A percentile compares a stretch with the other conserved stretches of the same genome.
Evolutionary conservation across 1,284 basidiomycete genomes (phyloP).

Genomic region (Polyporus tsugae): DNA sequence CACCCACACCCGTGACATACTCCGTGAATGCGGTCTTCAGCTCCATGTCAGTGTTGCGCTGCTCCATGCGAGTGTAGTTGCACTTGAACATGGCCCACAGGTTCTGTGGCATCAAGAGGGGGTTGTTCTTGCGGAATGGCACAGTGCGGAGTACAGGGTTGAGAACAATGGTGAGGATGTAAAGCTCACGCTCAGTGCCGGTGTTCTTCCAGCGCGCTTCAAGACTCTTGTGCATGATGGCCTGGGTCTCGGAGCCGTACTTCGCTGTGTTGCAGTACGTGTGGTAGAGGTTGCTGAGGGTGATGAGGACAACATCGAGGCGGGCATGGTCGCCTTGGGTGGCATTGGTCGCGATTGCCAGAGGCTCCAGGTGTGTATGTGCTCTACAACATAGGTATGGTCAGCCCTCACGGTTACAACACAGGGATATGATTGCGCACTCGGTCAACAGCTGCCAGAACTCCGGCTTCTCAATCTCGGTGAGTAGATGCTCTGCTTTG

Average conservation of each 20-base stretch:
- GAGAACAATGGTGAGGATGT: slow-evolving; percentile 49
- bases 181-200: slow-evolving; percentile 49
- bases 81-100: slow-evolving; percentile 19
- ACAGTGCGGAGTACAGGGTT: slow-evolving; percentile 43
- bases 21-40: neutral
- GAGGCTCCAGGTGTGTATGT: slow-evolving; percentile 40
- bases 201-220: slow-evolving; percentile 49
- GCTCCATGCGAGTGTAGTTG: neutral
- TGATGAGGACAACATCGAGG: slow-evolving; percentile 48
- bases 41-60: neutral
- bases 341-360: slow-evolving; percentile 50
- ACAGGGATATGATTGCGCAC: neutral
- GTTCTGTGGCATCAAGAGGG: neutral
- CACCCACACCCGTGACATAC: neutral
- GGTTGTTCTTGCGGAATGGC: slow-evolving; percentile 25
- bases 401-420: slow-evolving; percentile 40
- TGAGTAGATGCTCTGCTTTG: slow-evolving; percentile 41
- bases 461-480: slow-evolving; percentile 33
- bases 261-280: slow-evolving; percentile 18
- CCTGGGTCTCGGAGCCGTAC: slow-evolving; percentile 31
- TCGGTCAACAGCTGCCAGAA: slow-evolving; percentile 37
- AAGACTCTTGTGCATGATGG: slow-evolving; percentile 45
- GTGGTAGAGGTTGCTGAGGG: slow-evolving; percentile 44
- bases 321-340: slow-evolving; percentile 45
- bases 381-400: slow-evolving; percentile 12